Conservation (phyloP, 2,329 filamentous ascomycete genomes). For the Chaetoscypha palmicola region DNA sequence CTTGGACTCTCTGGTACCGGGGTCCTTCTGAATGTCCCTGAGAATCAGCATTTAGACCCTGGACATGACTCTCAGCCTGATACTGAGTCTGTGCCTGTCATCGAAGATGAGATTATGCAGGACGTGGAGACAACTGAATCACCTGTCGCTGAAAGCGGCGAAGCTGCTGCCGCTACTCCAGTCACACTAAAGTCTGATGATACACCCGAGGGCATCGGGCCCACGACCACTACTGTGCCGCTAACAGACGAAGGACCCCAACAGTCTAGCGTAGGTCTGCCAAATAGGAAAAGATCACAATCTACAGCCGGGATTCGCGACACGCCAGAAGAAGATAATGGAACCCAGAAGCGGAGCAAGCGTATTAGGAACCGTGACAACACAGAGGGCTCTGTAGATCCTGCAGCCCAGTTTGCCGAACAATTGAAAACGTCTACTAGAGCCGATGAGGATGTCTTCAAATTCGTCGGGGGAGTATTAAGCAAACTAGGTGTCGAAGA, state of each 20-base stretch:
- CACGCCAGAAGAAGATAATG: conserved; percentile 48
- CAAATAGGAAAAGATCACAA: conserved; percentile 54
- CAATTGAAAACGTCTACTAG: conserved; percentile 39
- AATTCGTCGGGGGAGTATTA: conserved; percentile 25
- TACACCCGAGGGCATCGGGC: conserved; percentile 12
- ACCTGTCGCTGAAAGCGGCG: conserved; percentile 17
- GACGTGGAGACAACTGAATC: conserved; percentile 21
- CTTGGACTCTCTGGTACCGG: conserved; percentile 14
- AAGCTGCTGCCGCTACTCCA: conserved; percentile 14
- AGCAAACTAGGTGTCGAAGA: conserved; percentile 27
- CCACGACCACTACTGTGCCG: conserved; percentile 20
- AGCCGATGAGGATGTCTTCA: conserved; percentile 29
- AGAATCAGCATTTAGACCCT: conserved; percentile 4
- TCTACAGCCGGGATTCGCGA: conserved; percentile 54
- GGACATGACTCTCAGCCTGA: conserved; percentile 3
- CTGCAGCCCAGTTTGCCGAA: conserved; percentile 44
- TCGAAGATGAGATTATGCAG: conserved; percentile 26
- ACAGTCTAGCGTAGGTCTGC: conserved; percentile 17
- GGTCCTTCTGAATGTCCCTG: conserved; percentile 21
- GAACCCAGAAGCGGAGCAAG: conserved; percentile 57
- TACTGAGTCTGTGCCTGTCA: background rate
- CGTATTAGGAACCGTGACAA: conserved; percentile 55
- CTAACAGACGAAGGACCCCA: conserved; percentile 15
- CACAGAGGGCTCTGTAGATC: conserved; percentile 43
- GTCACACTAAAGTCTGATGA: conserved; percentile 17